Evolutionary conservation across 1,284 basidiomycete species (phyloP).

Genomic region (Pholiota adiposa): DNA sequence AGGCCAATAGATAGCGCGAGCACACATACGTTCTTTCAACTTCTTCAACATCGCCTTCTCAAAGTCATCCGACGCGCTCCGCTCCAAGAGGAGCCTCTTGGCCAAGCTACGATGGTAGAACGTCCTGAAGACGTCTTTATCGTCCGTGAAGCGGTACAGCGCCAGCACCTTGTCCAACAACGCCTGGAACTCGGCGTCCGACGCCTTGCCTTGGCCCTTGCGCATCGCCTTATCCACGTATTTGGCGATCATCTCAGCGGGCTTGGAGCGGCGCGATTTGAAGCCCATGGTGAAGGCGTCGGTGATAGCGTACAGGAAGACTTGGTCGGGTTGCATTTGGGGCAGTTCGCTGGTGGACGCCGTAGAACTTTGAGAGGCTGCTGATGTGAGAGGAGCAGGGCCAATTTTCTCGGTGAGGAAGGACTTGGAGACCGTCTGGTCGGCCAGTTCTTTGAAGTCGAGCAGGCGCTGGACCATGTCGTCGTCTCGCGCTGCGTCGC

Average conservation of each 20-base stretch:
- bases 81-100: slow-evolving; percentile 85
- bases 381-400: slow-evolving; percentile 19
- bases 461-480: slow-evolving; percentile 83
- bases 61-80: slow-evolving; percentile 90
- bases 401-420: slow-evolving; percentile 47
- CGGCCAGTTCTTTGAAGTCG: slow-evolving; percentile 68
- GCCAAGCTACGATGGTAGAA: slow-evolving; percentile 93
- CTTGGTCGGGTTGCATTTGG: slow-evolving; percentile 44
- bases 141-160: slow-evolving; percentile 88
- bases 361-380: slow-evolving; percentile 12
- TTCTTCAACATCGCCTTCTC: slow-evolving; percentile 90
- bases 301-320: slow-evolving; percentile 63
- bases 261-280: slow-evolving; percentile 82
- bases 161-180: slow-evolving; percentile 79
- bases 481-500: slow-evolving; percentile 59
- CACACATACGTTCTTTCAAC: slow-evolving; percentile 78
- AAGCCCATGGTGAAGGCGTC: slow-evolving; percentile 86
- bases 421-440: slow-evolving; percentile 50
- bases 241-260: slow-evolving; percentile 95
- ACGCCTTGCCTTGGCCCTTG: slow-evolving; percentile 77
- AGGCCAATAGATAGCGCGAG: neutral
- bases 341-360: slow-evolving; percentile 36
- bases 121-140: slow-evolving; percentile 93
- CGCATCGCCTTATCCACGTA: slow-evolving; percentile 88
- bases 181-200: slow-evolving; percentile 72